Evolutionary conservation across 2,329 filamentous ascomycete species (phyloP), one percentile per base, ranked within the genome.

Genomic region (Venturia effusa): DNA sequence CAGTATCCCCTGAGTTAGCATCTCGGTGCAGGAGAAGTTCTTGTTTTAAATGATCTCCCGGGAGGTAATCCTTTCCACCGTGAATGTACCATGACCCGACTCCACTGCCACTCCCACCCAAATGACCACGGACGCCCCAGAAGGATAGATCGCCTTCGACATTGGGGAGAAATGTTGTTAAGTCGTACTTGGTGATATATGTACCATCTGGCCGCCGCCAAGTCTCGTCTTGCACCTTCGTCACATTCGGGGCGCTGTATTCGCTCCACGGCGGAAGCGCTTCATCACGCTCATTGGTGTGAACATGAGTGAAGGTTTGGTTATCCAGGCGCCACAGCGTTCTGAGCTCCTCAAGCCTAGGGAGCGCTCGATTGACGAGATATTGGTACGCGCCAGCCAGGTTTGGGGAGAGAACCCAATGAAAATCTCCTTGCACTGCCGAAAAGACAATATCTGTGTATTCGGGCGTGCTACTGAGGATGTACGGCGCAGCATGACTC

Each of bases 301-400:
- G 73, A 0, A 79, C 80, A 60, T 75, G 75, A 1, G 78, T 71
- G 64, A 83, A 83, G 0, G 77, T 79, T 0, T 70, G 70, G 64
- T 81, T 81, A 62, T 80, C 79, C 15, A 83, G 73, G 8, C 80
- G 75, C 74, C 78, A 81, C 1, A 83, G 73, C 0, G 79, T 81
- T 24, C 81, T 72, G 67, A 81, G 81, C 66, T 81, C 79, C 60
- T 80, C 79, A 7, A 82, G 73, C 0, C 71, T 73, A 0, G 80
- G 79, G 4, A 82, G 70, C 3, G 73, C 77, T 61, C 72, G 77
- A 68, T 83, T 82, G 65, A 82, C 78, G 61, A 82, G 80, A 70
- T 83, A 83, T 64, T 82, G 80, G 67, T 83, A 82, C n/a, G 80
- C 79, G n/a, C 80, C 80, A 2, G 77, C 71, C 1, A 81, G 75